Evolutionary conservation across 805 yeast species (phyloP).

Genomic region (Yarrowia sp.): DNA sequence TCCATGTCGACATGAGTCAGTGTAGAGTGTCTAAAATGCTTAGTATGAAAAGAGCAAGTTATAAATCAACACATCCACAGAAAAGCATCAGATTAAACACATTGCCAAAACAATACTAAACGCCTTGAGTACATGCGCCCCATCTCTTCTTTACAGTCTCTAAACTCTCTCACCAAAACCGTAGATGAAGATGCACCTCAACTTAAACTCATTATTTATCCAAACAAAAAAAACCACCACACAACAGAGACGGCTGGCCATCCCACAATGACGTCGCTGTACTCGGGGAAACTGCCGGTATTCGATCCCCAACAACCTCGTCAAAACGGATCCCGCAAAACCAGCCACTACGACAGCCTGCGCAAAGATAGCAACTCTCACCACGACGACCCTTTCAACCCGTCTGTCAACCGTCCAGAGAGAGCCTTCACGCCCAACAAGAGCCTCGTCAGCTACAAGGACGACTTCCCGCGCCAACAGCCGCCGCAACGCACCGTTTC

Average conservation of each 20-base stretch:
- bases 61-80: no score
- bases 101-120: no score
- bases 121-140: no score
- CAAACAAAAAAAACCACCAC: background rate
- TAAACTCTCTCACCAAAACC: background rate
- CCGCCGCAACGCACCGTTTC: background rate
- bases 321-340: background rate
- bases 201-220: constrained; percentile 2
- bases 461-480: background rate
- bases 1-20: no score
- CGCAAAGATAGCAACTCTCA: constrained; percentile 15
- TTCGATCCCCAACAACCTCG: constrained; percentile 15
- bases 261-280: constrained; percentile 1
- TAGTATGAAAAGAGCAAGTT: no score
- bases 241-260: background rate
- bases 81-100: no score
- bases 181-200: background rate
- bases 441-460: background rate
- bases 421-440: constrained; percentile 9
- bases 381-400: constrained; percentile 10
- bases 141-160: no score
- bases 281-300: constrained; percentile 13
- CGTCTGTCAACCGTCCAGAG: background rate
- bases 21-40: no score
- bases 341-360: constrained; percentile 11